Percentiles rank a stretch among this genome's conserved stretches.
phyloP scores from a whole-genome alignment of 1,284 basidiomycete species.

The Termitomyces sp. region DNA sequence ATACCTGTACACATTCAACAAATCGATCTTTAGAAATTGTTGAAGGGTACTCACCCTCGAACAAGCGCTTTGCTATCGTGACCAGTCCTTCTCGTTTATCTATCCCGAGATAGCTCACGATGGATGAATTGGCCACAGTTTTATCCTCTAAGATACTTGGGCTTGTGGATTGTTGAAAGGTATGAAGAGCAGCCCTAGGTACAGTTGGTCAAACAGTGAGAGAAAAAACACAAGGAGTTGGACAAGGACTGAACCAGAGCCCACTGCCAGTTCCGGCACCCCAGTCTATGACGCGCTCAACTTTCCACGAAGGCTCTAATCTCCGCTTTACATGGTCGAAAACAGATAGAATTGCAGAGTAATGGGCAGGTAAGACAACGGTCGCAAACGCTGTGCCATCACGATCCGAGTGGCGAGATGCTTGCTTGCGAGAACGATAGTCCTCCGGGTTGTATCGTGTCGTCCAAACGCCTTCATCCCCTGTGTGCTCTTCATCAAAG shows the following conservation, averaged over 20 bases:
- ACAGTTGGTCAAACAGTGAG: slow-evolving; percentile 12
- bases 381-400: slow-evolving; percentile 74
- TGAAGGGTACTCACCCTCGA: slow-evolving; percentile 40
- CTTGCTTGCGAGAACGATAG: slow-evolving; percentile 58
- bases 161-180: slow-evolving; percentile 39
- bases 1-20: slow-evolving; percentile 38
- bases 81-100: slow-evolving; percentile 69
- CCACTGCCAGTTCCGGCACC: slow-evolving; percentile 71
- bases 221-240: neutral
- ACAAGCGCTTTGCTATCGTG: slow-evolving; percentile 57
- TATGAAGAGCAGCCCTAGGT: slow-evolving; percentile 57
- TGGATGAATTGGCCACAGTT: slow-evolving; percentile 42
- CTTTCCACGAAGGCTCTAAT: slow-evolving; percentile 53
- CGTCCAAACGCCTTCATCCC: slow-evolving; percentile 43
- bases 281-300: slow-evolving; percentile 68
- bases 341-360: slow-evolving; percentile 65
- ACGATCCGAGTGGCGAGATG: slow-evolving; percentile 51
- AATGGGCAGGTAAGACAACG: slow-evolving; percentile 72
- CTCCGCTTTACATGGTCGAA: slow-evolving; percentile 59
- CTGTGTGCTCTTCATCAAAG: slow-evolving; percentile 28
- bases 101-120: slow-evolving; percentile 60
- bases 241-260: slow-evolving; percentile 51
- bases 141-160: slow-evolving; percentile 30
- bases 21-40: neutral
- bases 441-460: slow-evolving; percentile 45